phyloP scores from a whole-genome alignment of 805 yeast genomes.

The Ogataea siamensis region DNA sequence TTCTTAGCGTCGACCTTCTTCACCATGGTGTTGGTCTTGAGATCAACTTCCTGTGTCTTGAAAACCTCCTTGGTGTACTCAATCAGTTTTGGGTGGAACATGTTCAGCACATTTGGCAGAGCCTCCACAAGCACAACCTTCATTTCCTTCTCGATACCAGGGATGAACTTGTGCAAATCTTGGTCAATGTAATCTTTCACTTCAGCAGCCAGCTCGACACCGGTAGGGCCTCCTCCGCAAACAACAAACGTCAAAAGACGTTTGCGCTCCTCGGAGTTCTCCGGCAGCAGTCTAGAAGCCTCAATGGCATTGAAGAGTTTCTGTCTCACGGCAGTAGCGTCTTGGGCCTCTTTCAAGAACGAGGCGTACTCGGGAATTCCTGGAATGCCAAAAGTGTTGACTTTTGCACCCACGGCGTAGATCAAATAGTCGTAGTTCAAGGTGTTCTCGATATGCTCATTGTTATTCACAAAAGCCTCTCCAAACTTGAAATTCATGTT shows the following conservation, averaged over 20 bases:
- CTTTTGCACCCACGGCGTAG: conserved; percentile 90
- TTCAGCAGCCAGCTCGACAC: conserved; percentile 96
- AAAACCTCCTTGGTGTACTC: conserved; percentile 79
- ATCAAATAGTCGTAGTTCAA: conserved; percentile 76
- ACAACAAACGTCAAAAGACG: conserved; percentile 83
- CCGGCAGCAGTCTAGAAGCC: conserved; percentile 76
- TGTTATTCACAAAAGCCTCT: conserved; percentile 46
- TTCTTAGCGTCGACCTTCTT: conserved; percentile 70
- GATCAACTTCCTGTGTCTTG: conserved; percentile 60
- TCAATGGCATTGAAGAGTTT: conserved; percentile 84
- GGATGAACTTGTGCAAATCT: conserved; percentile 85
- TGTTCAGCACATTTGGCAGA: conserved; percentile 77
- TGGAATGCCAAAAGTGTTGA: conserved; percentile 89
- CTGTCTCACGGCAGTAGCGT: conserved; percentile 77
- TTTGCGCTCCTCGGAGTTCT: conserved; percentile 68
- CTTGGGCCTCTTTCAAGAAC: conserved; percentile 85
- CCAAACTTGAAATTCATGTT: conserved; percentile 52
- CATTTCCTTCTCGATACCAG: conserved; percentile 75
- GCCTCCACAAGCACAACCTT: conserved; percentile 86
- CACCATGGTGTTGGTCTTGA: conserved; percentile 83
- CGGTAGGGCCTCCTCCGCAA: conserved; percentile 98
- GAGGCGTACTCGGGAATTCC: conserved; percentile 87
- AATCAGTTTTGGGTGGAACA: conserved; percentile 64
- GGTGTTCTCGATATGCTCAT: conserved; percentile 43
- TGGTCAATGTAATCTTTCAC: conserved; percentile 90